phyloP scores from a whole-genome alignment of 345 rosid species.

The Erysimum cheiranthoides region DNA sequence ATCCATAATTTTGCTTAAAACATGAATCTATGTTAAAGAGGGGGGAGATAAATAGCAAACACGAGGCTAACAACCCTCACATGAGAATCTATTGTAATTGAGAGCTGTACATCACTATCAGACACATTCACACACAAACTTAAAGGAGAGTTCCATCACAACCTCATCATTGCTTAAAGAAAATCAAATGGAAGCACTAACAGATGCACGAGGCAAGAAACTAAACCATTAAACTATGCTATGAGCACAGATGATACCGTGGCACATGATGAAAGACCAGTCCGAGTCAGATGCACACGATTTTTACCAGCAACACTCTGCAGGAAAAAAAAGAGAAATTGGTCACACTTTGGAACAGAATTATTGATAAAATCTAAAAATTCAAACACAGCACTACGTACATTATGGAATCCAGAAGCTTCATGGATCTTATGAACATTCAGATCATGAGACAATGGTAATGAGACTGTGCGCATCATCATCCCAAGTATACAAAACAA shows the following conservation, averaged over 20 bases:
- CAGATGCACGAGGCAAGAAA: slow-evolving; percentile 26
- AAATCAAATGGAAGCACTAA: slow-evolving; percentile 6
- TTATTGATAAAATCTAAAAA: neutral
- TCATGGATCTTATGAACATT: slow-evolving; percentile 51
- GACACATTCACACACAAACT: neutral
- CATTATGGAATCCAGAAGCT: slow-evolving; percentile 44
- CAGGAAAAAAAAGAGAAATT: slow-evolving; percentile 3
- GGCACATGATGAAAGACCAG: slow-evolving; percentile 61
- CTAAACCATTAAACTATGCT: slow-evolving; percentile 29
- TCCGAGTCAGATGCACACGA: slow-evolving; percentile 49
- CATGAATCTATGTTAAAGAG: neutral
- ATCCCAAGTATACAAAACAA: slow-evolving; percentile 30
- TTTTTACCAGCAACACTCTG: slow-evolving; percentile 56
- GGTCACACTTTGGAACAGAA: neutral
- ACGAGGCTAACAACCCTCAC: neutral
- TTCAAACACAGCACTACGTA: slow-evolving; percentile 22
- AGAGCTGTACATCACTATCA: slow-evolving; percentile 1
- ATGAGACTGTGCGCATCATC: slow-evolving; percentile 58
- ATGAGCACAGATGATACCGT: slow-evolving; percentile 57
- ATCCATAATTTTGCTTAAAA: neutral
- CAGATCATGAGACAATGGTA: slow-evolving; percentile 62
- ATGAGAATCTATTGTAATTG: neutral
- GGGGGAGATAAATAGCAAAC: neutral
- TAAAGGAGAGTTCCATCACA: neutral
- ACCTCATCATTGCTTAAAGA: slow-evolving; percentile 14